Conservation (phyloP, 768 basidiomycete species). For the Agrocybe chaxingu region DNA sequence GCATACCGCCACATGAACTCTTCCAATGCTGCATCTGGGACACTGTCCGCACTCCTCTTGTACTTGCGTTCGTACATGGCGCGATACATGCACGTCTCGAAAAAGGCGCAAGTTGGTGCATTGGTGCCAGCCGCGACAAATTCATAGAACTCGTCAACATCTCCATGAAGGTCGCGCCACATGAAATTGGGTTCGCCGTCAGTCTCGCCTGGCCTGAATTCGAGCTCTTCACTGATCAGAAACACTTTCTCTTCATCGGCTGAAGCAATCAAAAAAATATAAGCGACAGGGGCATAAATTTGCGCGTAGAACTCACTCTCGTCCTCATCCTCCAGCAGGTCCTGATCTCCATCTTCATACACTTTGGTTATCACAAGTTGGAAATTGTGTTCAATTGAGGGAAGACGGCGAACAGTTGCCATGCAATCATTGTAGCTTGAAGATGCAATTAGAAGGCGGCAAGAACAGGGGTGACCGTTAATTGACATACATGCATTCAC, state of each 20-base stretch:
- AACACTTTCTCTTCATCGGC: conserved; percentile 94
- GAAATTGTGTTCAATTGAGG: conserved; percentile 73
- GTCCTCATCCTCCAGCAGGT: conserved; percentile 91
- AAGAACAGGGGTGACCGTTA: too few species aligned
- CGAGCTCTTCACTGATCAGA: conserved; percentile 86
- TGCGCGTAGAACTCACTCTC: conserved; percentile 53
- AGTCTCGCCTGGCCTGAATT: conserved; percentile 73
- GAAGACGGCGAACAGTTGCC: conserved; percentile 85
- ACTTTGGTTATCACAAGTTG: conserved; percentile 96
- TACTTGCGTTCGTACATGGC: conserved; percentile 97
- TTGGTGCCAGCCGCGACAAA: conserved; percentile 82
- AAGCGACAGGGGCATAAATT: not conserved
- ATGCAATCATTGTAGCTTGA: conserved; percentile 92
- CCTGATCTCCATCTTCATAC: conserved; percentile 96
- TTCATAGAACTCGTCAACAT: conserved; percentile 91
- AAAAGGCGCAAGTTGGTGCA: conserved; percentile 79
- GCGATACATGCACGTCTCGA: conserved; percentile 91
- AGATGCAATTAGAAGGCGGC: not conserved
- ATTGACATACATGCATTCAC: conserved; percentile 90
- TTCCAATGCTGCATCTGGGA: conserved; percentile 64
- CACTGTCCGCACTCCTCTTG: conserved; percentile 64
- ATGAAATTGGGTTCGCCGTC: conserved; percentile 80
- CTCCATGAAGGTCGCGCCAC: conserved; percentile 91
- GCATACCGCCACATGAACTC: conserved; percentile 83
- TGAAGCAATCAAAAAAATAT: conserved; percentile 24